A percentile compares a stretch with the other conserved stretches of the same genome.
Conservation (phyloP, 306 rosid genomes). For the Senna siamea region DNA sequence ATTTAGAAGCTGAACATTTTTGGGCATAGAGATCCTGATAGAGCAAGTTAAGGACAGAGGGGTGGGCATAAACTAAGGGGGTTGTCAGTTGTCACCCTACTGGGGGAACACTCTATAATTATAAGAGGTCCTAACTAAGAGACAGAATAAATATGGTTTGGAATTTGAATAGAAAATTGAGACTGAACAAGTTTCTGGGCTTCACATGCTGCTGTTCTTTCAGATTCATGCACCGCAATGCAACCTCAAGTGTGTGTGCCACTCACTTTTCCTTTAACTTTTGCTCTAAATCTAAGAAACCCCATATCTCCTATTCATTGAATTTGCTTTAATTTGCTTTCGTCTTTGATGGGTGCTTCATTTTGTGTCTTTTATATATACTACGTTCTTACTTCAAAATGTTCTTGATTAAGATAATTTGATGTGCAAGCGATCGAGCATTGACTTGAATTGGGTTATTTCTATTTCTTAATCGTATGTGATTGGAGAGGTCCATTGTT, state of each 20-base stretch:
- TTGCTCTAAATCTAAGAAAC: neutral
- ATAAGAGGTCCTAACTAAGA: slow-evolving; percentile 14
- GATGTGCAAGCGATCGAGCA: neutral
- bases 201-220: slow-evolving; percentile 35
- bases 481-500: slow-evolving; percentile 17
- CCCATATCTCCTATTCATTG: neutral
- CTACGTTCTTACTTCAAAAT: neutral
- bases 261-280: neutral
- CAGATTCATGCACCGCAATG: slow-evolving; percentile 1
- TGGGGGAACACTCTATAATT: slow-evolving; percentile 25
- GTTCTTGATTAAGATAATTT: neutral
- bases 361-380: neutral
- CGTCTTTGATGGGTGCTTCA: neutral
- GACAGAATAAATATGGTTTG: slow-evolving; percentile 17
- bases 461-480: neutral
- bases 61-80: slow-evolving; percentile 1
- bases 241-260: no score
- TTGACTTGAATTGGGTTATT: neutral
- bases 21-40: slow-evolving; percentile 19
- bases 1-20: neutral
- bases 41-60: slow-evolving; percentile 4
- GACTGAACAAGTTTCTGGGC: slow-evolving; percentile 28
- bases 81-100: slow-evolving; percentile 23
- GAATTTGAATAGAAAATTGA: neutral
- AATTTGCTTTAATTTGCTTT: neutral